Conservation (phyloP, 1,139 yeast genomes). For the Geotrichum reessii region DNA sequence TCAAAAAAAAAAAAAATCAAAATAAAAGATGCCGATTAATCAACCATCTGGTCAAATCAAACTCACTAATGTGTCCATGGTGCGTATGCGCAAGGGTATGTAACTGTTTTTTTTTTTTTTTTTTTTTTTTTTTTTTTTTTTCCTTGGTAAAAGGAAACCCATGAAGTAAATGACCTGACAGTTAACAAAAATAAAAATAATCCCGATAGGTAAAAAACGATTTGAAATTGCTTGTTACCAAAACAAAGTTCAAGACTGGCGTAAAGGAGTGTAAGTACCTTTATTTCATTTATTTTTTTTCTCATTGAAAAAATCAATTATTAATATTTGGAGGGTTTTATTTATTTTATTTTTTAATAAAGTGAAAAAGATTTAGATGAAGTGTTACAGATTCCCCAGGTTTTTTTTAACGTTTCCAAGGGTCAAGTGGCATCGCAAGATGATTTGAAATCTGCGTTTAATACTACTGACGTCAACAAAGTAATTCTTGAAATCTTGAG, state of each 20-base stretch:
- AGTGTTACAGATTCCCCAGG: constrained; percentile 93
- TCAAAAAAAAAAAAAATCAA: no score
- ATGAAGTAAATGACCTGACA: no score
- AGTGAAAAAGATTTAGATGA: constrained; percentile 89
- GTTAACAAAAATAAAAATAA: no score
- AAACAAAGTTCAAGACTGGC: constrained; percentile 93
- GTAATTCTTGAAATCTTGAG: constrained; percentile 74
- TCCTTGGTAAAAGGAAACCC: no score
- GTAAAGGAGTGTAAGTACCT: constrained; percentile 56
- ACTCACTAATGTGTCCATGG: constrained; percentile 89
- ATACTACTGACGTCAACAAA: constrained; percentile 65
- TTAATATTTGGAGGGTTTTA: neutral
- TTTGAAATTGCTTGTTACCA: constrained; percentile 96
- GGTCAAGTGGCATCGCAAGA: constrained; percentile 92
- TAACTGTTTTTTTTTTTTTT: neutral
- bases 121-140: no score
- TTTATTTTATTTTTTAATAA: neutral
- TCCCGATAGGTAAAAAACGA: constrained; percentile 51
- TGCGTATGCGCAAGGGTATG: constrained; percentile 74
- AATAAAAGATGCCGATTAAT: constrained; percentile 44
- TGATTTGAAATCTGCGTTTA: constrained; percentile 69
- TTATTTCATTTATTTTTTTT: neutral
- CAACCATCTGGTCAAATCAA: constrained; percentile 88
- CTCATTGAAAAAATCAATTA: no score
- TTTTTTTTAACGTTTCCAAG: constrained; percentile 85